These are phyloP conservation scores for Rhodotorula glutinis DNA, from an alignment of 1,284 basidiomycete species.

Conservation along the genomic window DNA sequence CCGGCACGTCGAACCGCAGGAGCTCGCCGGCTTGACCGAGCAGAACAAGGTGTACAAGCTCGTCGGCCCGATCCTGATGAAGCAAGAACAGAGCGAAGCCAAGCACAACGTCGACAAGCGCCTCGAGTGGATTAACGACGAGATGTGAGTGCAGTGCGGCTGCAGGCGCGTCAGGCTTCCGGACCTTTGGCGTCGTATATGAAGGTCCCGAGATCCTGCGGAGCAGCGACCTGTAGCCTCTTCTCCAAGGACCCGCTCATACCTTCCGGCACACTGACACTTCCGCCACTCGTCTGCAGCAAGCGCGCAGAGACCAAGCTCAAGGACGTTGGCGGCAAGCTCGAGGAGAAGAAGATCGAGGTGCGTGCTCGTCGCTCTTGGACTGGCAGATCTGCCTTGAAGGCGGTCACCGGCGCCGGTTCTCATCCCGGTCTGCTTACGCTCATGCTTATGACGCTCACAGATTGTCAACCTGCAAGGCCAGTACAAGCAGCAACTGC, in stretches of 20 bases:
- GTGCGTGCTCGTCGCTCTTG: constrained; percentile 52
- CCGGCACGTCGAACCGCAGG: constrained; percentile 54
- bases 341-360: constrained; percentile 75
- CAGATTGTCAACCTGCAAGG: constrained; percentile 41
- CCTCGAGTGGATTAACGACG: constrained; percentile 80
- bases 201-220: too few relatives aligned
- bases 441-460: not conserved
- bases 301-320: constrained; percentile 75
- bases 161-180: not conserved
- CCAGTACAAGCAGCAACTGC: constrained; percentile 31
- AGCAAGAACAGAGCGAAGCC: constrained; percentile 85
- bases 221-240: too few relatives aligned
- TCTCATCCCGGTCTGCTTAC: not conserved
- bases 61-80: constrained; percentile 83
- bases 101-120: constrained; percentile 86
- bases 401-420: constrained; percentile 2
- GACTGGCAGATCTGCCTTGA: too few relatives aligned
- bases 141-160: constrained; percentile 65
- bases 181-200: too few relatives aligned
- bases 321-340: constrained; percentile 67
- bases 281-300: constrained; percentile 51
- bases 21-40: constrained; percentile 71
- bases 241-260: not conserved
- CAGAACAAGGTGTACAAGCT: constrained; percentile 87
- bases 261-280: not conserved